These are phyloP conservation scores for Gossypium davidsonii DNA, from an alignment of 441 rosid species.

Conservation along the genomic window DNA sequence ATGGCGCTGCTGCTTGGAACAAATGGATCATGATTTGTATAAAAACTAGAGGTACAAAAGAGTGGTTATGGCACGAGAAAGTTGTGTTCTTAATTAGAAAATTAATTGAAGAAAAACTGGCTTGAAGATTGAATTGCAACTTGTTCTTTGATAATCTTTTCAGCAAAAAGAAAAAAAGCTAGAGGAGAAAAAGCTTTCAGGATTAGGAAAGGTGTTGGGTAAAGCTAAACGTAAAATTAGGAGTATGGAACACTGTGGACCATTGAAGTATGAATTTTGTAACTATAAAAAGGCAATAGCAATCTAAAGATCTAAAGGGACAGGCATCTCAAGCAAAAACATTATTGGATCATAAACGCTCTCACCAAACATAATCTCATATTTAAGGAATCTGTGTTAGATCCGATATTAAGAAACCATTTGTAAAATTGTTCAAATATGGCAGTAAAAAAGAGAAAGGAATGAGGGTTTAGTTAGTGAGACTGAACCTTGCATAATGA, in stretches of 20 bases:
- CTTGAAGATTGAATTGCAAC: no score
- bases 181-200: no score
- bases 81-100: neutral
- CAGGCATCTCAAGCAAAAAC: neutral
- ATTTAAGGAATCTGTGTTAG: neutral
- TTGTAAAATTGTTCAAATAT: neutral
- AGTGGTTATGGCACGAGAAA: neutral
- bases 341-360: constrained; percentile 16
- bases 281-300: neutral
- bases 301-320: neutral
- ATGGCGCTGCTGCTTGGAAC: no score
- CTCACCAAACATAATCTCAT: constrained; percentile 21
- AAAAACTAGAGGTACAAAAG: neutral
- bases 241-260: neutral
- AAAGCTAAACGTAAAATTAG: no score
- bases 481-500: constrained; percentile 71
- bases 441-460: neutral
- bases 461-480: neutral
- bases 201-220: no score
- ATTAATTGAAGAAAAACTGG: no score
- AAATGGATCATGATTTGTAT: neutral
- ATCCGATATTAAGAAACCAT: neutral
- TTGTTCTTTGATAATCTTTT: no score
- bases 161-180: no score
- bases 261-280: neutral